These are phyloP conservation scores for Syzygium malaccense DNA, from an alignment of 441 rosid species.

Conservation along the genomic window DNA sequence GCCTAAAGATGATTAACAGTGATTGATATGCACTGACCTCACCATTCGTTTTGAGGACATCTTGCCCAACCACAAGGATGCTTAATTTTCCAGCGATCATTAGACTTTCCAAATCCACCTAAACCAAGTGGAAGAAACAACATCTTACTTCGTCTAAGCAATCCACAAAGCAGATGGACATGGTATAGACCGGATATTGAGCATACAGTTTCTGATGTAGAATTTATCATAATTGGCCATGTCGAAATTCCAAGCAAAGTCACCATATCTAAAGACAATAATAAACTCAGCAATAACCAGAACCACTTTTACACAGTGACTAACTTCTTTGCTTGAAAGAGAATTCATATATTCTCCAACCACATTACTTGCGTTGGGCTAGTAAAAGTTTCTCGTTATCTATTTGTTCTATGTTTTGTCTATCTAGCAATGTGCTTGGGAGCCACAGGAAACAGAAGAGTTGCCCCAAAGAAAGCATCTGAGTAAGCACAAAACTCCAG, in stretches of 20 bases:
- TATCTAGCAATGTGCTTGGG: background rate
- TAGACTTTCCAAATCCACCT: conserved; percentile 61
- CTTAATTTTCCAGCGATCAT: conserved; percentile 39
- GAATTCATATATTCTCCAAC: background rate
- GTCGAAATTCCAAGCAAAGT: background rate
- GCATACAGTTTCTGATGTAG: background rate
- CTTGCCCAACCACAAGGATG: conserved; percentile 50
- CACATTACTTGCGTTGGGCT: background rate
- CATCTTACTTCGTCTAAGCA: background rate
- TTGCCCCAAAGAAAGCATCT: background rate
- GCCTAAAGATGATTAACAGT: background rate
- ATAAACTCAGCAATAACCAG: background rate
- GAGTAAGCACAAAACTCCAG: background rate
- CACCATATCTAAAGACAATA: background rate
- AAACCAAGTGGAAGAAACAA: background rate
- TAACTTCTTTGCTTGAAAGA: background rate
- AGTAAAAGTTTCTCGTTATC: background rate
- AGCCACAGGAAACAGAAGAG: background rate
- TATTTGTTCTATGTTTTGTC: background rate
- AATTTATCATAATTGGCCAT: background rate
- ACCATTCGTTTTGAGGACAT: conserved; percentile 30
- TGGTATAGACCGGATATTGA: rapidly evolving
- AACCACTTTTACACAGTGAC: background rate
- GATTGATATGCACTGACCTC: conserved; percentile 25
- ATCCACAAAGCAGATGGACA: background rate